Base-by-base conservation (phyloP, 805 yeast species). In the Zygosaccharomyces kombuchaensis region DNA sequence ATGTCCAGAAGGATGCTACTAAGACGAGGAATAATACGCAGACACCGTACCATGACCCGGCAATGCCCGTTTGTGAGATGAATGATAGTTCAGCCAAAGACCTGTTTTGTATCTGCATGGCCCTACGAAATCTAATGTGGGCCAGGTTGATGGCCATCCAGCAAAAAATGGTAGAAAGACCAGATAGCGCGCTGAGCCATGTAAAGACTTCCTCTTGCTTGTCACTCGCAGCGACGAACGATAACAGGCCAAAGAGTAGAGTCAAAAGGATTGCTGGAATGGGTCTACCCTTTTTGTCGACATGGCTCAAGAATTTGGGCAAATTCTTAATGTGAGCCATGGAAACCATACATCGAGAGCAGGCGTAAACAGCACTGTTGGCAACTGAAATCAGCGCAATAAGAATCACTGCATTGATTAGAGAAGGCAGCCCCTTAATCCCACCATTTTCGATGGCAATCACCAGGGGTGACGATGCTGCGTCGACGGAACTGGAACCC, bases 271-370 rank as follows among this genome's bases (percentile, higher is more conserved):
- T 78, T 14, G 38, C 38, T 22, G 25, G 13, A 12, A 84, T 62
- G 13, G 96, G 96, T 59, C 95, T 76, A 47, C 96, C 96, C 44
- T 69, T 71, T 53, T 84, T 75, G 63, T 87, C 95, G 49, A 87
- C 78, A 67, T 83, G 83, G 29, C 81, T 80, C 45, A 82, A 74
- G 25, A 73, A 57, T 44, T 67, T 67, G 30, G 89, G 90, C 14
- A 82, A 82, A 55, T 75, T 74, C 14, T 83, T 80, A 62, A 80
- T 81, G 36, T 77, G 80, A 8, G 87, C 82, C 66, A 83, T 72
- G 6, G 86, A 76, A 2, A 82, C 80, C 51, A 82, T 67, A 8
- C 86, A 80, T 63, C 90, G 77, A 12, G 87, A 79, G 50, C 84
- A 77, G 8, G 82, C 87, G 59, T 75, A 84, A 8, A 82, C 82